Percentiles rank a stretch among this genome's conserved stretches.
phyloP scores from a whole-genome alignment of 176 grass and related monocot genomes.

The Avena atlantica region DNA sequence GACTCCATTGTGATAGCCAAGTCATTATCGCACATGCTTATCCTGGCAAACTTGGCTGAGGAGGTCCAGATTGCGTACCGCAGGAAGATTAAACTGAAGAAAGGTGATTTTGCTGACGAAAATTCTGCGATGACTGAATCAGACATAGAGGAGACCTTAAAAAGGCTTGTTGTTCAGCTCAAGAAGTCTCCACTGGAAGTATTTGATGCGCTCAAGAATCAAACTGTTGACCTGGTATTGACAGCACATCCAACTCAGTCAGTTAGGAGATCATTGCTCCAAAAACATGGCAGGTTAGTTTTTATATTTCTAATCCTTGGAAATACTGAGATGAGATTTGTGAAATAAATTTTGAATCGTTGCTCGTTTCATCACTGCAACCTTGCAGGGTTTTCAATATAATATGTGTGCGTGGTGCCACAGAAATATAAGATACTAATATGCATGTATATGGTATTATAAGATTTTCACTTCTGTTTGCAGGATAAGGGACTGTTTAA shows the following conservation, averaged over 20 bases:
- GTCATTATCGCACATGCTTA: constrained; percentile 96
- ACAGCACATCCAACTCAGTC: constrained; percentile 96
- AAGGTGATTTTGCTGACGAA: constrained; percentile 90
- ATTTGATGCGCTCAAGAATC: constrained; percentile 87
- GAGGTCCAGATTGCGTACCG: constrained; percentile 93
- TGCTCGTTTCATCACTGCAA: neutral
- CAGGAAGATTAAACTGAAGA: constrained; percentile 87
- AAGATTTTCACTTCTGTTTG: constrained; percentile 36
- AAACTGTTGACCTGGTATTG: constrained; percentile 88
- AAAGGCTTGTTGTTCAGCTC: constrained; percentile 71
- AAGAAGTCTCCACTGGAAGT: constrained; percentile 80
- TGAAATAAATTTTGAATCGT: neutral
- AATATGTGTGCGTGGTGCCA: neutral
- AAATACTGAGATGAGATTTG: constrained; percentile 1
- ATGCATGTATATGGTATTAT: neutral
- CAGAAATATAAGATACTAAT: neutral
- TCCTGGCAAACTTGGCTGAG: constrained; percentile 92
- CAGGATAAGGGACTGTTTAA: constrained; percentile 86
- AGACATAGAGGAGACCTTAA: constrained; percentile 88
- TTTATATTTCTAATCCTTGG: constrained; percentile 11
- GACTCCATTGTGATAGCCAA: constrained; percentile 86
- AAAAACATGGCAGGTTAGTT: constrained; percentile 95
- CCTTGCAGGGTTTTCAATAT: neutral
- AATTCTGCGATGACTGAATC: constrained; percentile 91
- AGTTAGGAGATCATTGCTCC: constrained; percentile 85